Evolutionary conservation across 345 rosid genomes (phyloP).

Genomic region (Eucalyptus erythrocorys): DNA sequence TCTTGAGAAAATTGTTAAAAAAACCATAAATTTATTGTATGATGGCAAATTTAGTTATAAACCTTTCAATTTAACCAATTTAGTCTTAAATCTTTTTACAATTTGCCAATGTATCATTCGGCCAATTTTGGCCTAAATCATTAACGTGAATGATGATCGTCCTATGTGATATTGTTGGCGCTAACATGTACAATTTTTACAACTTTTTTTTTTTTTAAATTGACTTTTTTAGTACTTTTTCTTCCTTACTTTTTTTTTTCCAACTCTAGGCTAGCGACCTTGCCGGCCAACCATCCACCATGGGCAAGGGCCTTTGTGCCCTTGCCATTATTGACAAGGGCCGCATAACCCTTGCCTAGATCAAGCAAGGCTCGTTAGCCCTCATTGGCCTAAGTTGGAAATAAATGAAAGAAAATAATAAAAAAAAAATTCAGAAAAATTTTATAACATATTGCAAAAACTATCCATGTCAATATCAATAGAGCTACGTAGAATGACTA

Average conservation of each 20-base stretch:
- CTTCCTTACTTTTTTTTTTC: neutral
- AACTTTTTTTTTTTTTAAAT: neutral
- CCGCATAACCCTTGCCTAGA: neutral
- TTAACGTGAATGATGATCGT: rapidly evolving
- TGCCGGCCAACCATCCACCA: rapidly evolving
- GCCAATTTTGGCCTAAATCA: neutral
- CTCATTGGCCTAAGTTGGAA: neutral
- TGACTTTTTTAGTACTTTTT: neutral
- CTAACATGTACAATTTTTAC: rapidly evolving
- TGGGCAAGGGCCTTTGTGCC: neutral
- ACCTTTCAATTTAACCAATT: neutral
- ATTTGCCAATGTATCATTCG: neutral
- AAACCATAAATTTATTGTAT: neutral
- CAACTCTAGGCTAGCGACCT: neutral
- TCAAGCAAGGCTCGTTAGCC: neutral
- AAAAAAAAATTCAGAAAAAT: neutral
- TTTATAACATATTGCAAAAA: neutral
- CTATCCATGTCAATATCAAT: neutral
- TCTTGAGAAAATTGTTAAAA: neutral
- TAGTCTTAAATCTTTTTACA: neutral
- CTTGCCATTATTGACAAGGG: neutral
- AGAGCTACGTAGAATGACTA: rapidly evolving
- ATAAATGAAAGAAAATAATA: neutral
- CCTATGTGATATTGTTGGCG: rapidly evolving
- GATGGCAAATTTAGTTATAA: neutral